Evolutionary conservation across 2,329 filamentous ascomycete species (phyloP).

Genomic region (Myriosclerotinia scirpicola): DNA sequence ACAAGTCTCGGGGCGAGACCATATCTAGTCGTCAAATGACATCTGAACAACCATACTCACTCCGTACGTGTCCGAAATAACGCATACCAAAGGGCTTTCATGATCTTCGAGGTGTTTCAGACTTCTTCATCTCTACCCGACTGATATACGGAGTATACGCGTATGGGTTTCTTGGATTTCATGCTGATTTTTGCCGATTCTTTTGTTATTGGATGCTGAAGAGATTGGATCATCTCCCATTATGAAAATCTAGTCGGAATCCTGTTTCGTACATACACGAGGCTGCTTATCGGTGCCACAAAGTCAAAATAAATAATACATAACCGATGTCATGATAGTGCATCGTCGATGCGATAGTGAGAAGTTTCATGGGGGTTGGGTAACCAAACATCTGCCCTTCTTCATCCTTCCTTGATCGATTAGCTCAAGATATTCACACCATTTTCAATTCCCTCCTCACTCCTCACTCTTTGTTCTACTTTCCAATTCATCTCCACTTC

Average conservation of each 20-base stretch:
- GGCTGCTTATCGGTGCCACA: not conserved
- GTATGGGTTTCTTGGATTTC: not conserved
- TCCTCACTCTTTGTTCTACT: no score
- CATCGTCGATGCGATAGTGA: not conserved
- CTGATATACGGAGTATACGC: not conserved
- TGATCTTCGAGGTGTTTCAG: conserved; percentile 6
- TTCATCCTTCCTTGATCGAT: not conserved
- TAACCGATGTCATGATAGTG: not conserved
- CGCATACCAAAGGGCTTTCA: conserved; percentile 3
- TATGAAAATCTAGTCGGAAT: not conserved
- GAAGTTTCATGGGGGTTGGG: not conserved
- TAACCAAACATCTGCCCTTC: not conserved
- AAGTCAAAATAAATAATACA: not conserved
- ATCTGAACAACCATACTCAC: conserved; percentile 7
- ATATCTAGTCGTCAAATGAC: conserved; percentile 16
- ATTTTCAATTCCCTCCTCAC: not conserved
- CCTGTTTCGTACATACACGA: conserved; percentile 2
- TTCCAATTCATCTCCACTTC: no score
- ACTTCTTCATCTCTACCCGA: not conserved
- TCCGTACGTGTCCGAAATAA: conserved; percentile 14
- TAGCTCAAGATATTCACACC: not conserved
- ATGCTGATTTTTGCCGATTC: not conserved
- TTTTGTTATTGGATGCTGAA: not conserved
- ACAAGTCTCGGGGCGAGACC: conserved; percentile 22
- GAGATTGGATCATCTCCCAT: not conserved